Percentiles rank a stretch among this genome's conserved stretches.
phyloP scores from a whole-genome alignment of 805 yeast species.

The Barnettozyma vustinii region DNA sequence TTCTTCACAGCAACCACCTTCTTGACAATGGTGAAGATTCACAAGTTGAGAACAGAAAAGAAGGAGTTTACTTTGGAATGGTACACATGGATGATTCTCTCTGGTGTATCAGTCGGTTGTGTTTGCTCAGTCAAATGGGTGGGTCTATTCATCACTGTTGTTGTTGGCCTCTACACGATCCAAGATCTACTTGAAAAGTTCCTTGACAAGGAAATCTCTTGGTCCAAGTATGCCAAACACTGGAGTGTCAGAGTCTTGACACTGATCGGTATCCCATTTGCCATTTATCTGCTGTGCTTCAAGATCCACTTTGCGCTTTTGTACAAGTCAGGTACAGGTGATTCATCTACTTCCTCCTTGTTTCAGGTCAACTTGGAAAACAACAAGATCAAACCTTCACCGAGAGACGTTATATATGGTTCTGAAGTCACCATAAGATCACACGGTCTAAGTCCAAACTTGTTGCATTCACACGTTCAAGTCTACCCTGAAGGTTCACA shows the following conservation, averaged over 20 bases:
- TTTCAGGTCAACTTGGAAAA: slow-evolving; percentile 83
- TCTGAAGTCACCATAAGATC: slow-evolving; percentile 44
- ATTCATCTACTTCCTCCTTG: slow-evolving; percentile 82
- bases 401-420: slow-evolving; percentile 61
- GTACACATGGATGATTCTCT: slow-evolving; percentile 48
- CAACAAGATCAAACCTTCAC: slow-evolving; percentile 57
- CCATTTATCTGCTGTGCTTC: slow-evolving; percentile 68
- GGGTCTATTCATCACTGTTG: slow-evolving; percentile 60
- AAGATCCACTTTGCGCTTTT: slow-evolving; percentile 75
- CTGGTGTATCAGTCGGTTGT: slow-evolving; percentile 73
- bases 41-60: slow-evolving; percentile 36
- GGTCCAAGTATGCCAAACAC: slow-evolving; percentile 44
- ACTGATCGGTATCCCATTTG: slow-evolving; percentile 66
- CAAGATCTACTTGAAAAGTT: slow-evolving; percentile 46
- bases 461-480: slow-evolving; percentile 83
- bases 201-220: slow-evolving; percentile 27
- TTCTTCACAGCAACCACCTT: slow-evolving; percentile 73
- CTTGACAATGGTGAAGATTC: slow-evolving; percentile 51
- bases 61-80: slow-evolving; percentile 38
- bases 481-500: slow-evolving; percentile 69
- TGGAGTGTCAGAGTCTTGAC: slow-evolving; percentile 67
- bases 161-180: slow-evolving; percentile 55
- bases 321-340: slow-evolving; percentile 85
- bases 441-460: slow-evolving; percentile 69
- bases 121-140: slow-evolving; percentile 87